Base-by-base conservation (phyloP, 805 yeast genomes). In the Metschnikowia orientalis region DNA sequence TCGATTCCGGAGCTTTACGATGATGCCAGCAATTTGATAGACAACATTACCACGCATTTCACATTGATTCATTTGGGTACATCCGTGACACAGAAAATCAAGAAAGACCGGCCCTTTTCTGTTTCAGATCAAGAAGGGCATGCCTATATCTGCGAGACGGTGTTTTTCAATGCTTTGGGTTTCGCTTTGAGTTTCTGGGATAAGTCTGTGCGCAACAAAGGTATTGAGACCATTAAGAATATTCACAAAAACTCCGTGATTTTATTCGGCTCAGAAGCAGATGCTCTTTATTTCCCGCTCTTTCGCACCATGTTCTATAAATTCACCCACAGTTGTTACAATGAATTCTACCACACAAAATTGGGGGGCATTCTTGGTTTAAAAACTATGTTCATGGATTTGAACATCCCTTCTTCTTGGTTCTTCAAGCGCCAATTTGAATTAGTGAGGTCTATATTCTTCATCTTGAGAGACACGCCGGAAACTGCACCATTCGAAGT, bases 281-380 rank as follows among this genome's bases (percentile, higher is more conserved):
- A 76, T 28, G 81, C 86, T 1, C 67, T 81, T 38, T 72, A 76
- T 33, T 82, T 85, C 35, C 86, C 95, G 1, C 69, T 88, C 22
- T 73, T 88, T 44, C 73, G 92, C 38, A 71, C 81, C 5, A 65
- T 90, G 66, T 79, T 85, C 45, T 80, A 86, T 31, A 81, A 80
- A 33, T 82, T 94, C 49, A 79, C 92, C 26, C 99, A 94, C 51
- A 75, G 86, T 27, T 89, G 97, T 59, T 92, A 84, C 53, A 94
- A 85, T 41, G 95, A 86, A 56, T 81, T 78, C 21, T 90, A 84
- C 59, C 85, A 83, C 54, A 72, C 79, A 20, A 92, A 92, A 47
- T 68, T 85, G 6, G 97, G 97, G 6, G 97, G 97, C 23, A 79
- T 90, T 23, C 51, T 84, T 17, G 97, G 98, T 14, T 65, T 92